Evolutionary conservation across 805 yeast genomes (phyloP).

Genomic region (Kodamaea leandrae): DNA sequence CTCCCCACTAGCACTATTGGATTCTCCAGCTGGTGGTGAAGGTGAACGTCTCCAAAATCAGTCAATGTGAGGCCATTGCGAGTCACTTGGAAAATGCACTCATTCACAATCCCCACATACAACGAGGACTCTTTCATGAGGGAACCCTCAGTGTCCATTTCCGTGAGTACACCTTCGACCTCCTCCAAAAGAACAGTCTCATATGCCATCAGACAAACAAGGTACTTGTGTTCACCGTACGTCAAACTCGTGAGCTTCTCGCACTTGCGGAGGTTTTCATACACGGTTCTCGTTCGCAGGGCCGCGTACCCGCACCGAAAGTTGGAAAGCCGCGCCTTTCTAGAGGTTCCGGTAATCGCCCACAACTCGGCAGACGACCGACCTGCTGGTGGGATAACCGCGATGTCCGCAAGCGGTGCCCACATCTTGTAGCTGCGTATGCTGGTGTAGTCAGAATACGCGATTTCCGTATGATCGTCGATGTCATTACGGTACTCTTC

Average conservation of each 20-base stretch:
- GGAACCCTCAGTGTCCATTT: background rate
- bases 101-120: slow-evolving; percentile 10
- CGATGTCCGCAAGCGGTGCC: slow-evolving; percentile 47
- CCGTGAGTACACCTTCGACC: slow-evolving; percentile 18
- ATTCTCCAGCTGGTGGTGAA: slow-evolving; percentile 7
- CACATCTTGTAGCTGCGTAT: slow-evolving; percentile 40
- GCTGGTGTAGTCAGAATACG: slow-evolving; percentile 23
- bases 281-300: slow-evolving; percentile 22
- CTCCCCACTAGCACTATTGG: slow-evolving; percentile 16
- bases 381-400: slow-evolving; percentile 27
- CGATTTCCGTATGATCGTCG: slow-evolving; percentile 11
- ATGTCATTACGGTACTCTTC: slow-evolving; percentile 10
- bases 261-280: slow-evolving; percentile 32
- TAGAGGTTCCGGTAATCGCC: slow-evolving; percentile 39
- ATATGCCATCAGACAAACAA: slow-evolving; percentile 39
- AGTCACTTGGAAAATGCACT: slow-evolving; percentile 27
- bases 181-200: slow-evolving; percentile 36
- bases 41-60: slow-evolving; percentile 16
- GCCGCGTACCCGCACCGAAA: slow-evolving; percentile 33
- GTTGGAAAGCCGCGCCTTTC: slow-evolving; percentile 31
- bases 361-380: slow-evolving; percentile 40
- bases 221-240: slow-evolving; percentile 19
- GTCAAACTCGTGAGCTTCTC: slow-evolving; percentile 17
- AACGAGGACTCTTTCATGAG: slow-evolving; percentile 2
- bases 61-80: slow-evolving; percentile 20